Conservation (phyloP, 2,329 filamentous ascomycete species). For the Neonectria faginata region DNA sequence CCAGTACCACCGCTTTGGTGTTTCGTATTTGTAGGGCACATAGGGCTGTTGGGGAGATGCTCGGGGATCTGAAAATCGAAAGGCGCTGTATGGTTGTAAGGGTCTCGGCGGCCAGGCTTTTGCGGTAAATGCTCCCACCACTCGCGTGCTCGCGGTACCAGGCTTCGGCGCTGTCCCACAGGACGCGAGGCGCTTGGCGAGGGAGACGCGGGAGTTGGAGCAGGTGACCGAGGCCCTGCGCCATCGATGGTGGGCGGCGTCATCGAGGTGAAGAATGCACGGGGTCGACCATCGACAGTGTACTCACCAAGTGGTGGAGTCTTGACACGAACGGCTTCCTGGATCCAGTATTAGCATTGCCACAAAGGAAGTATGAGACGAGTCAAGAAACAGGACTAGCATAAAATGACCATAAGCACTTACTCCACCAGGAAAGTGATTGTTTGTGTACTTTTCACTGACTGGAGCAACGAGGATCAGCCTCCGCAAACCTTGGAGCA, state of each 20-base stretch:
- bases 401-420: slow-evolving; percentile 16
- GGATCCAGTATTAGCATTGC: slow-evolving; percentile 23
- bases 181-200: slow-evolving; percentile 31
- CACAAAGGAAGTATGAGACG: neutral
- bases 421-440: slow-evolving; percentile 52
- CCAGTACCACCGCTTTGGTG: slow-evolving; percentile 59
- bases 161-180: slow-evolving; percentile 38
- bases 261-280: slow-evolving; percentile 59
- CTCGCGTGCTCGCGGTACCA: slow-evolving; percentile 46
- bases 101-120: slow-evolving; percentile 36
- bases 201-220: slow-evolving; percentile 7
- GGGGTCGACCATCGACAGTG: slow-evolving; percentile 51
- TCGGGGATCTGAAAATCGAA: slow-evolving; percentile 65
- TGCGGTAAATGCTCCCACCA: slow-evolving; percentile 53
- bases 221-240: slow-evolving; percentile 8
- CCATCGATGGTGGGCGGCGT: slow-evolving; percentile 43
- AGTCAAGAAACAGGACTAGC: neutral
- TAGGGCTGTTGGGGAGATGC: slow-evolving; percentile 62
- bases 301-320: slow-evolving; percentile 60
- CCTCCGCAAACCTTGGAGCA: neutral
- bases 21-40: slow-evolving; percentile 62
- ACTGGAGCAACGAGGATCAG: slow-evolving; percentile 33
- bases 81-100: slow-evolving; percentile 27
- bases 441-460: slow-evolving; percentile 21
- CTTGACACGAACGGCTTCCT: slow-evolving; percentile 63